A percentile compares a stretch with the other conserved stretches of the same genome.
Evolutionary conservation across 192 early-diverging fungal species (phyloP).

Genomic region (Geosiphon pyriformis): DNA sequence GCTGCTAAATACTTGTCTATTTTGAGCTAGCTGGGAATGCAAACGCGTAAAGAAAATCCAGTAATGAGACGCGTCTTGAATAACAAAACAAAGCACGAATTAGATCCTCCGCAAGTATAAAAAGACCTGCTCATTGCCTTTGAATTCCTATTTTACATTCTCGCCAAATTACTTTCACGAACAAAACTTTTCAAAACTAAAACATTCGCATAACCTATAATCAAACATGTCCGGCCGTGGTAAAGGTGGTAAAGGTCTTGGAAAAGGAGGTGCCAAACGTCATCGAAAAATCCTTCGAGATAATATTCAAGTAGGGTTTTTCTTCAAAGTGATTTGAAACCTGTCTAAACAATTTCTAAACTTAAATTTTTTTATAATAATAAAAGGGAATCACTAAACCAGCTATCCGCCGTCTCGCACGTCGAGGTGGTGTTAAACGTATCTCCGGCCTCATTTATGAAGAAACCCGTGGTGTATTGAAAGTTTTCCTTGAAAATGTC

Average conservation of each 20-base stretch:
- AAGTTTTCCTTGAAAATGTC: constrained; percentile 98
- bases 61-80: too few species aligned
- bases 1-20: too few species aligned
- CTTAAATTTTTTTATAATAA: neutral
- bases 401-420: constrained; percentile 97
- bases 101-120: constrained; percentile 8
- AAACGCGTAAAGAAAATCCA: too few species aligned
- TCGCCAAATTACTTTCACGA: constrained; percentile 1
- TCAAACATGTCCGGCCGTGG: constrained; percentile 91
- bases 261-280: constrained; percentile 99
- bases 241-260: constrained; percentile 99
- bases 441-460: constrained; percentile 99
- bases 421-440: constrained; percentile 99
- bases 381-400: constrained; percentile 94
- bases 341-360: neutral
- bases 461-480: constrained; percentile 96
- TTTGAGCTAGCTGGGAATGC: too few species aligned
- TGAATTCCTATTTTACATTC: neutral
- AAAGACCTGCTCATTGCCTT: neutral
- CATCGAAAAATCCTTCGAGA: constrained; percentile 99
- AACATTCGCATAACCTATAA: constrained; percentile 14
- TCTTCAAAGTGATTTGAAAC: neutral
- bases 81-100: constrained; percentile 1
- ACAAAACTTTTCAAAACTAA: neutral
- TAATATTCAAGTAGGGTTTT: constrained; percentile 74